Conservation (phyloP, 495 filamentous ascomycete species). For the Aspergillus ellipticus region DNA sequence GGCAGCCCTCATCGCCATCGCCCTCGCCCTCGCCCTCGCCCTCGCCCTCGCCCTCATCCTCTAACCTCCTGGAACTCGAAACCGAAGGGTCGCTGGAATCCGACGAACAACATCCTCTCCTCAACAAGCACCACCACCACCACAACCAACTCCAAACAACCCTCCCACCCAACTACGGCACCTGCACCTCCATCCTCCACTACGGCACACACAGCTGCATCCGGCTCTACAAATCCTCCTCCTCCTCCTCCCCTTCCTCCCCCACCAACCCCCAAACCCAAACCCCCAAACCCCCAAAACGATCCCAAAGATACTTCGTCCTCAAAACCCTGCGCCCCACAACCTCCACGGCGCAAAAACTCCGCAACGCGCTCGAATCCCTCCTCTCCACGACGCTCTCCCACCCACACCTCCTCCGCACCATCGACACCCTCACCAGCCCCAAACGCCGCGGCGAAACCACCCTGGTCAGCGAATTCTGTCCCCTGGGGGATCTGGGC, state of each 20-base stretch:
- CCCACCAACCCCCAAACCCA: constrained; percentile 40
- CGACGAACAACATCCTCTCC: not conserved
- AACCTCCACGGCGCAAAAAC: constrained; percentile 64
- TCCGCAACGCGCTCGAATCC: constrained; percentile 64
- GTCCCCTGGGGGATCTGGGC: constrained; percentile 88
- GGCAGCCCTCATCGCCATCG: no score
- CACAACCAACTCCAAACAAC: constrained; percentile 4
- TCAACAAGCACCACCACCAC: not conserved
- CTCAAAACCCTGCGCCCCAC: constrained; percentile 85
- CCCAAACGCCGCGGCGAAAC: constrained; percentile 90
- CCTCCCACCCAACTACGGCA: constrained; percentile 26
- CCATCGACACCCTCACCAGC: constrained; percentile 84
- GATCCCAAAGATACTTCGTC: constrained; percentile 55
- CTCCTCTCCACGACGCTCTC: constrained; percentile 78
- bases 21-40: no score
- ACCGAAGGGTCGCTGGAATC: no score
- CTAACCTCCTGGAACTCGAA: no score
- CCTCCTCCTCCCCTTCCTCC: constrained; percentile 1
- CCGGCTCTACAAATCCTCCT: constrained; percentile 19
- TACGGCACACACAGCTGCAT: constrained; percentile 30
- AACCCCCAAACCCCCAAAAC: no score
- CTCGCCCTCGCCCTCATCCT: no score
- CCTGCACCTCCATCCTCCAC: constrained; percentile 28
- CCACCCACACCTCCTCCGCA: constrained; percentile 93
- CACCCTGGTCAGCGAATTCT: constrained; percentile 97